Base-by-base conservation (phyloP, 2,329 filamentous ascomycete genomes). In the Chalara sp. region DNA sequence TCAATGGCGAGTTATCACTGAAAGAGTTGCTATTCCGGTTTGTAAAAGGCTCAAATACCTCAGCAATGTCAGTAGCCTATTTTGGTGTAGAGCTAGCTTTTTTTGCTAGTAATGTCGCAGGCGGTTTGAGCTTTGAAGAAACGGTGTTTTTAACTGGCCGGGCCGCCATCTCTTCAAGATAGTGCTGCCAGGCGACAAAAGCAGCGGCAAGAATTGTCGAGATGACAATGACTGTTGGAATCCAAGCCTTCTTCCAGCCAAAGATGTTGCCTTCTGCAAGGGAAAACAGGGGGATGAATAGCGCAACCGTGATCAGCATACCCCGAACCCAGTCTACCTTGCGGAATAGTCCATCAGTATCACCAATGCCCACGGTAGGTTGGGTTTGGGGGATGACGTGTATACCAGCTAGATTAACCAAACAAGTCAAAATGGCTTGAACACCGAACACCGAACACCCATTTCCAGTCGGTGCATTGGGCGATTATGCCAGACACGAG, bases 251-350 rank as follows among this genome's bases (percentile, higher is more conserved):
- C 0, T 76, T 64, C 84, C 84, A 89, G 5, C 84, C 84, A 1
- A 83, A 78, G 0, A 84, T 79, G 56, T 86, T 86, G 21, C 84
- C 84, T 61, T 87, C 78, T 0, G 84, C 85, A 31, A 88, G 69
- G 0, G 82, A 79, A 53, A 87, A 84, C 35, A 87, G 71, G 7
- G 88, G 71, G 0, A 80, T 74, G 6, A 87, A 67, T 4, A 86
- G 71, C 0, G 80, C 81, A 1, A 72, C 63, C 0, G 84, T 87
- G 56, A 87, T 75, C 40, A 86, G 69, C 0, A 74, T 70, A 0
- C 79, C 83, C 4, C 84, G 84, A 7, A 83, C 66, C 83, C 84
- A 87, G 65, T 88, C 84, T 2, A 87, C 73, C 69, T 49, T 74
- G 70, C 52, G 70, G 58, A 28, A 59, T 63, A 52, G 56, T 1